Evolutionary conservation across 441 rosid genomes (phyloP), one percentile per base, ranked within the genome.

Genomic region (Euphorbia corollata): DNA sequence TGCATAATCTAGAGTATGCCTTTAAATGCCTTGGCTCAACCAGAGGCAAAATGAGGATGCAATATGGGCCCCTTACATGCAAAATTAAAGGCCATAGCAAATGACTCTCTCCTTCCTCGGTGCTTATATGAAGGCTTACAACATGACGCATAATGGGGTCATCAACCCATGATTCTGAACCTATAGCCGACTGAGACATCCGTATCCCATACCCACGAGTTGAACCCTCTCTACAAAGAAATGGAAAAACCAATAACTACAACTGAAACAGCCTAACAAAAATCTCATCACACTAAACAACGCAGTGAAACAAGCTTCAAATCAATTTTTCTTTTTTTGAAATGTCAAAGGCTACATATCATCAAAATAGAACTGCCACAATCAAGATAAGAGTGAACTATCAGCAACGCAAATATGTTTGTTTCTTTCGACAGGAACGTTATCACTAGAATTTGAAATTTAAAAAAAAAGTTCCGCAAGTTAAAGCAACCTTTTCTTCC

Each of bases 151-250:
- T 82, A 69, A 91, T 88, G n/a, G 97, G 96, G 71, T 93, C 97
- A 77, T 93, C 99, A 60, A 91, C 85, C 99, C 97, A 91, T 0
- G 99, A 86, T 78, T 93, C 97, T 2, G 90, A 89, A 36, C 97
- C 96, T 77, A 78, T 67, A 3, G 71, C 76, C 7, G 96, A 93
- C 72, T 89, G 93, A 38, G 80, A 51, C 22, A 89, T 81, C 2
- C 96, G 88, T 20, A 93, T 63, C 50, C 96, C 97, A 71, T 80
- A 87, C 24, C 97, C 96, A 57, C 84, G 82, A n/a, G 74, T 59
- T 48, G 97, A 91, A 61, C 96, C 97, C 76, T 93, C 96, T 76
- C 98, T 92, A 47, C 68, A 75, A 48, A 50, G 13, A 75, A 16
- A 72, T 23, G 63, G 13, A 38, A 48, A 60, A 62, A 55, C 63